Base-by-base conservation (phyloP, 1,284 basidiomycete genomes). In the Malassezia pachydermatis region DNA sequence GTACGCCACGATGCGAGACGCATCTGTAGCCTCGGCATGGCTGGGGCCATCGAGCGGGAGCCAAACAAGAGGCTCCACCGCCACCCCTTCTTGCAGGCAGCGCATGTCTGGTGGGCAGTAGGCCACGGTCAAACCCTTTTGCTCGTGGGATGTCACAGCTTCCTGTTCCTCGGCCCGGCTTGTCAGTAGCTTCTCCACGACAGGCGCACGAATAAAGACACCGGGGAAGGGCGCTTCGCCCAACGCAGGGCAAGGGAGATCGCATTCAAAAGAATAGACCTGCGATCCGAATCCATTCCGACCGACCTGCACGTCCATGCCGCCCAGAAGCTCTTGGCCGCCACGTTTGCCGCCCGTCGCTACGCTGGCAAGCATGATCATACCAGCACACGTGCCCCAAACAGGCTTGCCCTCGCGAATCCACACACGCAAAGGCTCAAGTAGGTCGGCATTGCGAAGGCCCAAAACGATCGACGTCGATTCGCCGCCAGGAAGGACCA, bases 361-460 rank as follows among this genome's bases (percentile, higher is more conserved):
- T 82, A 67, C 54, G 32, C 57, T 30, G 39, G 81, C 13, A 35
- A 96, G 79, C 41, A 96, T 76, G 58, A 98, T 96, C 59, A 92
- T 90, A 16, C 92, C 92, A 0, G 92, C 92, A 72, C 92, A 98
- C 0, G 90, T 96, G 2, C 92, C 92, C 87, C 88, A 98, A 0
- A 90, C 81, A 0, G 87, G 82, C 62, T 83, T 40, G 0, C 55
- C 86, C 0, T 70, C 37, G 1, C 72, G 68, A 9, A 73, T 73
- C 83, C 77, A 95, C 34, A 79, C 77, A 33, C 80, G 78, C 5
- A 98, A 77, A 1, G 86, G 87, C 22, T 85, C 82, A 10, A 88
- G 73, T 35, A 98, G 77, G 0, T 85, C 85, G 0, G 83, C 80
- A 1, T 86, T 78, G 34, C 80, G 79, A 2, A 86, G 84, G 2